A percentile compares a stretch with the other conserved stretches of the same genome.
Evolutionary conservation across 352 stramenopile genomes (phyloP).

Genomic region (Phytophthora podocarpi): DNA sequence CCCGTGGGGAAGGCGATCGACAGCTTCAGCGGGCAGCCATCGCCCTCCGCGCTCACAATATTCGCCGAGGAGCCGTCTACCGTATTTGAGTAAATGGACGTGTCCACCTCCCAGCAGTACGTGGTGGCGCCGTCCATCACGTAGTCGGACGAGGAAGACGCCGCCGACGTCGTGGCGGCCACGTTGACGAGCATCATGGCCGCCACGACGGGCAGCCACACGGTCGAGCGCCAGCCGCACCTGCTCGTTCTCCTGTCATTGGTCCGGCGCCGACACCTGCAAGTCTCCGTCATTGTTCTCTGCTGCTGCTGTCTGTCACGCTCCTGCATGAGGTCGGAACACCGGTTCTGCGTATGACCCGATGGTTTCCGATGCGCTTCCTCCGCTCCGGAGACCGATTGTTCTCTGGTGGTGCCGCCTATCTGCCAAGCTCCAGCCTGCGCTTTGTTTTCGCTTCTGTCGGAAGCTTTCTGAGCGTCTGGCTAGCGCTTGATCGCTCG

Average conservation of each 20-base stretch:
- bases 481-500: slow-evolving; percentile 17
- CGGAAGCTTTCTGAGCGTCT: neutral
- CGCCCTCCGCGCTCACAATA: slow-evolving; percentile 40
- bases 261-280: slow-evolving; percentile 11
- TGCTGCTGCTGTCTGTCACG: slow-evolving; percentile 14
- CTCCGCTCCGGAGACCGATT: slow-evolving; percentile 23
- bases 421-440: slow-evolving; percentile 21
- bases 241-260: slow-evolving; percentile 9
- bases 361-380: slow-evolving; percentile 22
- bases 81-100: slow-evolving; percentile 57
- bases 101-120: slow-evolving; percentile 66
- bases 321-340: slow-evolving; percentile 24
- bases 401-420: slow-evolving; percentile 21
- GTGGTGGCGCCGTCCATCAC: slow-evolving; percentile 52
- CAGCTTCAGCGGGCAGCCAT: slow-evolving; percentile 59
- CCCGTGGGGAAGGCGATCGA: slow-evolving; percentile 46
- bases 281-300: slow-evolving; percentile 8
- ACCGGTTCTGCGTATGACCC: slow-evolving; percentile 12
- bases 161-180: slow-evolving; percentile 13
- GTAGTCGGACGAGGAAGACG: slow-evolving; percentile 23
- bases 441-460: slow-evolving; percentile 27
- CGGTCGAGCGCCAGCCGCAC: slow-evolving; percentile 1
- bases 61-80: slow-evolving; percentile 45
- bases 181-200: slow-evolving; percentile 25
- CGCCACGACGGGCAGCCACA: slow-evolving; percentile 8